phyloP scores from a whole-genome alignment of 176 grass and related monocot genomes.

The Calamus simplicifolius region DNA sequence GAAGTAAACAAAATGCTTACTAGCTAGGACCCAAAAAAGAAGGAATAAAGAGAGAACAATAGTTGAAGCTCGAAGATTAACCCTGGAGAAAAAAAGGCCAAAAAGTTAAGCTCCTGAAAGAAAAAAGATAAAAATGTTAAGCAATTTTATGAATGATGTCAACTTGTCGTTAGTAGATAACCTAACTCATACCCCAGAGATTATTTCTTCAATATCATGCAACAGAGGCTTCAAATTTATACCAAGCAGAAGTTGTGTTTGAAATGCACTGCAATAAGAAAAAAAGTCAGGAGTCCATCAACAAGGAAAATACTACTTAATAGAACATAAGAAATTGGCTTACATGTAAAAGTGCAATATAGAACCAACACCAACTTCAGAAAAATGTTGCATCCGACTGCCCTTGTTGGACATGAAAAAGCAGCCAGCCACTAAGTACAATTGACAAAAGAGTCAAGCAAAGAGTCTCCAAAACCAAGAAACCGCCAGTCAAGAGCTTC shows the following conservation, averaged over 20 bases:
- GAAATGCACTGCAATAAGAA: constrained; percentile 26
- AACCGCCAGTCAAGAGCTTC: constrained; percentile 48
- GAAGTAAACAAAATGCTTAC: constrained; percentile 22
- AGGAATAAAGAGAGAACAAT: too few relatives aligned
- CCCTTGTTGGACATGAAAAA: constrained; percentile 38
- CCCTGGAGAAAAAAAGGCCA: constrained; percentile 18
- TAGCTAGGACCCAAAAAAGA: constrained; percentile 32
- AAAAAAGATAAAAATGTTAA: background rate
- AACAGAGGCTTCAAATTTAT: constrained; percentile 13
- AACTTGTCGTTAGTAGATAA: too few relatives aligned
- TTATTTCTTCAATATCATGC: constrained; percentile 25
- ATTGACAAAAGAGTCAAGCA: constrained; percentile 58
- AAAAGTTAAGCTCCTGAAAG: constrained; percentile 22
- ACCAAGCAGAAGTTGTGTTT: constrained; percentile 21
- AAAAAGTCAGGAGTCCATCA: background rate
- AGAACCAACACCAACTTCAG: constrained; percentile 39
- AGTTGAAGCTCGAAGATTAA: constrained; percentile 21
- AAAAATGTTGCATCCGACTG: constrained; percentile 39
- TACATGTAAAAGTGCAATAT: constrained; percentile 42
- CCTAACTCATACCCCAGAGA: constrained; percentile 18
- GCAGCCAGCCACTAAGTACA: constrained; percentile 54
- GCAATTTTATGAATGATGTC: too few relatives aligned
- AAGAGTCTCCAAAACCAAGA: constrained; percentile 42
- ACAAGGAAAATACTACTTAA: constrained; percentile 21
- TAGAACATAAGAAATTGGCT: constrained; percentile 5